Conservation (phyloP, 371 early-diverging fungal species). For the Mortierella polycephala region DNA sequence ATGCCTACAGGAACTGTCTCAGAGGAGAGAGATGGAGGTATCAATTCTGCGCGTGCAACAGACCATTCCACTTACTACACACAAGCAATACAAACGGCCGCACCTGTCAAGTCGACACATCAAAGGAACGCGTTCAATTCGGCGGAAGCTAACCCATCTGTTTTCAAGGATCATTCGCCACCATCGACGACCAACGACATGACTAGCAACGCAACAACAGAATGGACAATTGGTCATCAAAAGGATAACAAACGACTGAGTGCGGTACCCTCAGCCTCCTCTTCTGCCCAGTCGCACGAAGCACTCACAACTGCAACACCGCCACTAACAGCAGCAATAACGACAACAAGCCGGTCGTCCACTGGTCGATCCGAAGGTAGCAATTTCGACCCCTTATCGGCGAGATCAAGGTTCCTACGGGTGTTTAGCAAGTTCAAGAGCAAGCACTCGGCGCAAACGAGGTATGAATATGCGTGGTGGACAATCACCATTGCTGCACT, state of each 20-base stretch:
- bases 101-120: not conserved
- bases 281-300: not conserved
- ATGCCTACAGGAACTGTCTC: not conserved
- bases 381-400: constrained; percentile 8
- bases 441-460: constrained; percentile 25
- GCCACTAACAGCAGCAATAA: not conserved
- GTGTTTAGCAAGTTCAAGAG: constrained; percentile 38
- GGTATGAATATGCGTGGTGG: constrained; percentile 10
- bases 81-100: not conserved
- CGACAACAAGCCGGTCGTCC: not conserved
- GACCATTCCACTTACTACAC: not conserved
- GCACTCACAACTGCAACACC: not conserved
- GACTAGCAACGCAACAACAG: constrained; percentile 19
- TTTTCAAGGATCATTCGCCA: not conserved
- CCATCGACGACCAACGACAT: constrained; percentile 3
- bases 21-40: not conserved
- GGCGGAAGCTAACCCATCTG: not conserved
- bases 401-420: constrained; percentile 25
- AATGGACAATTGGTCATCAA: constrained; percentile 28
- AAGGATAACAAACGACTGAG: not conserved
- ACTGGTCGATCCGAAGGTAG: not conserved
- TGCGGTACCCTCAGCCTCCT: not conserved
- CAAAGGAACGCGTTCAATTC: not conserved
- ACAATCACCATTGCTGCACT: not conserved
- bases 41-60: not conserved